These are phyloP conservation scores for Euphrasia confusa DNA, from an alignment of 257 asterid species.

Conservation along the genomic window DNA sequence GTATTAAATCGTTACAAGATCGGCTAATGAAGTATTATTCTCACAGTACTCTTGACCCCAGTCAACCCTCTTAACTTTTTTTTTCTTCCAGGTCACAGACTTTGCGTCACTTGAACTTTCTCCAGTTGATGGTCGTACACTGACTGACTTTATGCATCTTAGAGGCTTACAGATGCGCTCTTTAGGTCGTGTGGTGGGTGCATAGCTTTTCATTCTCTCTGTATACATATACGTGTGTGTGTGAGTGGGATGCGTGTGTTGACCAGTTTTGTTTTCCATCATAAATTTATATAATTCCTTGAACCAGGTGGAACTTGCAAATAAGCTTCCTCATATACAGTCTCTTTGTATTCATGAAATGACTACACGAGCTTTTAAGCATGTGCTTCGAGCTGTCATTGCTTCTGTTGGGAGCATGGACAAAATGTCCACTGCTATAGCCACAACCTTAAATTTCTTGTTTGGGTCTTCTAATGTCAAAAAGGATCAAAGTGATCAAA, in stretches of 20 bases:
- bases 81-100: constrained; percentile 74
- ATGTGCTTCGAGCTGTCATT: constrained; percentile 83
- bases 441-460: constrained; percentile 77
- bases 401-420: constrained; percentile 63
- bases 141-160: constrained; percentile 98
- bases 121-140: constrained; percentile 96
- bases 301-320: constrained; percentile 90
- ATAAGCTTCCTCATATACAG: constrained; percentile 95
- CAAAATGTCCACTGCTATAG: constrained; percentile 63
- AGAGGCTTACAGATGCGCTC: constrained; percentile 92
- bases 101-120: constrained; percentile 98
- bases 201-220: constrained; percentile 23
- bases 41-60: constrained; percentile 10
- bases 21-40: constrained; percentile 15
- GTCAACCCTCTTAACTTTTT: constrained; percentile 22
- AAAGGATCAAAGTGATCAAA: constrained; percentile 36
- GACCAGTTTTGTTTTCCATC: constrained; percentile 8
- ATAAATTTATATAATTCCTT: constrained; percentile 27
- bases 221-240: too few relatives aligned
- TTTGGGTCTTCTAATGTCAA: constrained; percentile 56
- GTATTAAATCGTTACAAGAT: constrained; percentile 39
- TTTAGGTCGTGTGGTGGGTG: constrained; percentile 91
- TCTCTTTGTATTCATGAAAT: constrained; percentile 98
- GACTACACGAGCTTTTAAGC: constrained; percentile 96
- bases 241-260: neutral